A percentile compares a stretch with the other conserved stretches of the same genome.
These are phyloP conservation scores for Beauveria sp. DNA, from an alignment of 2,329 filamentous ascomycete species.

Conservation along the genomic window DNA sequence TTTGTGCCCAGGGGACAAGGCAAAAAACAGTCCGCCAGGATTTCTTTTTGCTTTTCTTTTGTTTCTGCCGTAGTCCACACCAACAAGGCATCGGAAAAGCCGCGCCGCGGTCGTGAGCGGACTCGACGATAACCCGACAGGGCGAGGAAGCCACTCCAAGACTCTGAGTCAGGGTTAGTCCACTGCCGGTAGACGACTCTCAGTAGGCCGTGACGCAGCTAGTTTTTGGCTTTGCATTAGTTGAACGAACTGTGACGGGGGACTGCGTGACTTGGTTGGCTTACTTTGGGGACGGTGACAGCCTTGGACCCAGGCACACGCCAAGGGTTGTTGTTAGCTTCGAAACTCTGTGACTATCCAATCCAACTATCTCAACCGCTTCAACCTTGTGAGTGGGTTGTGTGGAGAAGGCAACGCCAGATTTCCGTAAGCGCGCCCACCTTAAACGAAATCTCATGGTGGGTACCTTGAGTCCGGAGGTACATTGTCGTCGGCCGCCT, in stretches of 20 bases:
- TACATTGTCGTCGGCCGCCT: background rate
- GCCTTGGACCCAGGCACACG: background rate
- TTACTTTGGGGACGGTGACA: background rate
- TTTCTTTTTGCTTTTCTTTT: background rate
- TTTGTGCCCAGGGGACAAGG: background rate
- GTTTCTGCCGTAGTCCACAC: background rate
- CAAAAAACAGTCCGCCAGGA: background rate
- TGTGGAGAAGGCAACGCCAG: background rate
- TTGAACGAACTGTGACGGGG: slow-evolving; percentile 1
- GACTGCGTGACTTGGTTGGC: background rate
- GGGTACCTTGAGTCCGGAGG: background rate
- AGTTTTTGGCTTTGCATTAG: background rate
- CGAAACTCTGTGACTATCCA: background rate
- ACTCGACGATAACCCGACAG: background rate
- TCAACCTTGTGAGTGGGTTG: background rate
- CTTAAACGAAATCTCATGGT: background rate
- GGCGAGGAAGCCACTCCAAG: background rate
- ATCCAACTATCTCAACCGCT: too few species aligned
- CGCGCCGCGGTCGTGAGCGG: background rate
- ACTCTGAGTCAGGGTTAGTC: background rate
- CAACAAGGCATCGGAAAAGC: background rate
- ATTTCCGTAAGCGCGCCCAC: background rate
- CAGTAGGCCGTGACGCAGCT: background rate
- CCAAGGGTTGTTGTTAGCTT: background rate
- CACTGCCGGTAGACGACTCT: background rate